Base-by-base conservation (phyloP, 2,329 filamentous ascomycete species). In the Trichoderma polysporum region DNA sequence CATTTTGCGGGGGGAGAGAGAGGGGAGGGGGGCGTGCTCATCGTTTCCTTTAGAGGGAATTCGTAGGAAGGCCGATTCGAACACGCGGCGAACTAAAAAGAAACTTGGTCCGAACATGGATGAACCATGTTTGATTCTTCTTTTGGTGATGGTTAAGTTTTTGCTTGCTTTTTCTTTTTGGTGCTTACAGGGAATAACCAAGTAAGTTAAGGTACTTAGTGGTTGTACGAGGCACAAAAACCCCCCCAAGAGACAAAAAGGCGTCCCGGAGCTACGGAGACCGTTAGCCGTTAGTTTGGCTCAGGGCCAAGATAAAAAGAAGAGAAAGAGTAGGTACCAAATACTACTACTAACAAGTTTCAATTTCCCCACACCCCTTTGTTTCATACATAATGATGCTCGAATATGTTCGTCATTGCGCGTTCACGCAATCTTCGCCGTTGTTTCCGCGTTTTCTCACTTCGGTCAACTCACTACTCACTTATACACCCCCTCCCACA, bases 1-100 rank as follows among this genome's bases (percentile, higher is more conserved):
- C 41, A 22, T 10, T 45, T 45, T 45, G 41, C 41, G 41, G 41
- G n/a, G 7, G 6, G 15, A n/a, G 9, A 31, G 15, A 29, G 27
- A 15, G 22, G 13, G n/a, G 39, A 8, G 39, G 56, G 27, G 57
- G 27, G 57, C 12, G 54, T 58, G 37, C 35, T 7, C 35, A 39
- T 19, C 27, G 25, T 37, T 45, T 58, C 58, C 58, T 10, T 37
- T 39, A 50, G 58, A 61, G 58, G 58, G 31, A 61, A 61, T 61
- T 61, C 58, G 22, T 39, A 37, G 31, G 58, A 61, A 61, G 58
- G 45, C 31, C 6, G 58, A 29, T 50, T 50, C 27, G 45, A 50
- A 47, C 45, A 39, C 29, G 31, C 57, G 57, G 45, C 45, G 45
- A 29, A 41, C 22, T 29, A 58, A 37, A 27, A 35, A 33, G 25